Conservation (phyloP, 257 asterid genomes). For the Parsonsia alboflavescens region DNA sequence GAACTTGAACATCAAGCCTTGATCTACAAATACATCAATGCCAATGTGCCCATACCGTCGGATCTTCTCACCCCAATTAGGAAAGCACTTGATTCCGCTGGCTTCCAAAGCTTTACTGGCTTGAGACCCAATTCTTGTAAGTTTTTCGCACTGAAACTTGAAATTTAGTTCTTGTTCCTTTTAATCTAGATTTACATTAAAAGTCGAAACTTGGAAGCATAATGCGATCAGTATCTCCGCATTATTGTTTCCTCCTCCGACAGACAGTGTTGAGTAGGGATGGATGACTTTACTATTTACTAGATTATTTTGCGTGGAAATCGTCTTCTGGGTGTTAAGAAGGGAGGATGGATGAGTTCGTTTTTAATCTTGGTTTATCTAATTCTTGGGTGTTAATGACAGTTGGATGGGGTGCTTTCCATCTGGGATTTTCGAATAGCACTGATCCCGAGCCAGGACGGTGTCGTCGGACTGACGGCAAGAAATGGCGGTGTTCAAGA, state of each 20-base stretch:
- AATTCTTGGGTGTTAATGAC: constrained; percentile 7
- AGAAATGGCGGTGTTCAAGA: constrained; percentile 98
- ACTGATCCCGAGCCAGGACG: constrained; percentile 95
- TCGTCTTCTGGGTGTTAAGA: background rate
- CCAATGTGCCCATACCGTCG: constrained; percentile 34
- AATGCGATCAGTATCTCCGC: background rate
- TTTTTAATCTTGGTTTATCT: background rate
- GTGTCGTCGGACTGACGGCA: constrained; percentile 96
- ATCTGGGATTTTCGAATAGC: constrained; percentile 60
- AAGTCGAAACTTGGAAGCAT: background rate
- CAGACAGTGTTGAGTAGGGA: no score
- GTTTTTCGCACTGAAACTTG: background rate
- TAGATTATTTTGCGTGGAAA: background rate
- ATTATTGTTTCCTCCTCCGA: no score
- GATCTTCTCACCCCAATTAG: constrained; percentile 28
- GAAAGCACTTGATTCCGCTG: constrained; percentile 35
- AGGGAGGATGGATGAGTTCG: background rate
- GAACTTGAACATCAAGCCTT: constrained; percentile 39
- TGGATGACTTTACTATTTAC: no score
- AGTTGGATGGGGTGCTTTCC: constrained; percentile 95
- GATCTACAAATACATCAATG: constrained; percentile 34
- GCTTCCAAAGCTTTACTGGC: constrained; percentile 27
- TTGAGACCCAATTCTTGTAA: constrained; percentile 27
- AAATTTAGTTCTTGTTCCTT: background rate
- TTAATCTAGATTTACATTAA: background rate